Percentiles rank a stretch among this genome's conserved stretches.
Conservation (phyloP, 139 green algal genomes). For the Gonium pectorale region DNA sequence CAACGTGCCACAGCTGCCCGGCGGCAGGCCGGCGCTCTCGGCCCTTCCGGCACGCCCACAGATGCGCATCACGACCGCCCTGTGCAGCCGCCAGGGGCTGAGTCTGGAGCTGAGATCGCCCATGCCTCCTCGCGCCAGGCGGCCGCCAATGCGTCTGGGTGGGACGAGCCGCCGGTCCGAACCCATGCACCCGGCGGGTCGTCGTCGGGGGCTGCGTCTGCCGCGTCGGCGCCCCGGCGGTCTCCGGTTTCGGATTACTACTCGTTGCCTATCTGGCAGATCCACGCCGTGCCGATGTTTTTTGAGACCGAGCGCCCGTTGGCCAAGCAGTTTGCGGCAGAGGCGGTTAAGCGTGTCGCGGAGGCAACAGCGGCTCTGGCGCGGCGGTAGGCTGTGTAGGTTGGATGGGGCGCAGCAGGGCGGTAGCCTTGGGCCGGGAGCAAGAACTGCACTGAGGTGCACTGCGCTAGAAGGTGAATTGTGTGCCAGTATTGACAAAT, state of each 20-base stretch:
- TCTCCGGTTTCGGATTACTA: conserved; percentile 20
- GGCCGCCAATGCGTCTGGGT: no score
- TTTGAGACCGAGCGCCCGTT: conserved; percentile 54
- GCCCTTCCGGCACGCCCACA: no score
- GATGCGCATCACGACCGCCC: no score
- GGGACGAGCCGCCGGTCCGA: background rate
- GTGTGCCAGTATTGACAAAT: background rate
- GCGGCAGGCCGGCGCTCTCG: no score
- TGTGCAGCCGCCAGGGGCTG: no score
- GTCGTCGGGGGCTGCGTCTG: background rate
- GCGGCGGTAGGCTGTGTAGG: no score
- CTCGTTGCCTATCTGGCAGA: conserved; percentile 60
- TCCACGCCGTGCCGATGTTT: conserved; percentile 58
- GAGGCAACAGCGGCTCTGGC: background rate
- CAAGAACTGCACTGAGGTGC: no score
- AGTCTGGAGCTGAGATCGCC: no score
- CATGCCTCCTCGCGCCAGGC: no score
- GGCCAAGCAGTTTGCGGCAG: conserved; percentile 66
- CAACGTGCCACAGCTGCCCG: no score
- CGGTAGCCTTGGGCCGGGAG: no score
- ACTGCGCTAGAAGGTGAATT: background rate
- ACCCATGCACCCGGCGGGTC: background rate
- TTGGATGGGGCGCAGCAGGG: no score
- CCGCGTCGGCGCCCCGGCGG: background rate
- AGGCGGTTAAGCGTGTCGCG: background rate